Evolutionary conservation across 208 protist genomes (phyloP), one percentile per base, ranked within the genome.

Genomic region (Plasmodiophora brassicae): DNA sequence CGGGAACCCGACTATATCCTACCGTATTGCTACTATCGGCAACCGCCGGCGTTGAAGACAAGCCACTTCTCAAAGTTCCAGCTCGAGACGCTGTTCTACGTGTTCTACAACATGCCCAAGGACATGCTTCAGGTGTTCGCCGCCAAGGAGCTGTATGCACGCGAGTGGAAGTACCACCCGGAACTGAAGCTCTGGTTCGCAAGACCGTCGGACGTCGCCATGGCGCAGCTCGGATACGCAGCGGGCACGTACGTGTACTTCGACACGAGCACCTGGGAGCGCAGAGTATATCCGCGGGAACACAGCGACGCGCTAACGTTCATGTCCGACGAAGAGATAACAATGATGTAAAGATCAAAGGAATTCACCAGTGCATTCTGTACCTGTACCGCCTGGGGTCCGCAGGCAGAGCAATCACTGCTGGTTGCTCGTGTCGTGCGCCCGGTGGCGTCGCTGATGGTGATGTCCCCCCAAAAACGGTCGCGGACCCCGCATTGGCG

Each of bases 51-150:
- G 38, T 88, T 94, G n/a, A 91, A 92, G 87, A 89, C 96, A 88
- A 94, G 94, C 85, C 91, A 94, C 44, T 95, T 97, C 84, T 90
- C 93, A 8, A 93, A 95, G 88, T 97, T 96, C 89, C 95, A 96
- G 85, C 92, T 97, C 39, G 95, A 98, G 28, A 99, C 96, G 22
- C 93, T 99, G 25, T 97, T 99, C 78, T 99, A 98, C 91, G 98
- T 98, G 85, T 99, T 99, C 90, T 99, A 99, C 91, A 94, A 94
- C 83, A 98, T 99, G 97, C 97, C 97, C 28, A 90, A 96, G 1
- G 97, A 99, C 89, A 93, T 97, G 46, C 92, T 98, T 35, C 97
- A 98, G 90, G 87, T 89, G n/a, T 89, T 86, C 60, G 87, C 87
- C 72, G 87, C 87, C 54, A 89, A 89, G 87, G 87, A 89, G 83